Percentiles rank a stretch among this genome's conserved stretches.
These are phyloP conservation scores for Phytophthora podocarpi DNA, from an alignment of 352 stramenopile genomes.

Conservation along the genomic window DNA sequence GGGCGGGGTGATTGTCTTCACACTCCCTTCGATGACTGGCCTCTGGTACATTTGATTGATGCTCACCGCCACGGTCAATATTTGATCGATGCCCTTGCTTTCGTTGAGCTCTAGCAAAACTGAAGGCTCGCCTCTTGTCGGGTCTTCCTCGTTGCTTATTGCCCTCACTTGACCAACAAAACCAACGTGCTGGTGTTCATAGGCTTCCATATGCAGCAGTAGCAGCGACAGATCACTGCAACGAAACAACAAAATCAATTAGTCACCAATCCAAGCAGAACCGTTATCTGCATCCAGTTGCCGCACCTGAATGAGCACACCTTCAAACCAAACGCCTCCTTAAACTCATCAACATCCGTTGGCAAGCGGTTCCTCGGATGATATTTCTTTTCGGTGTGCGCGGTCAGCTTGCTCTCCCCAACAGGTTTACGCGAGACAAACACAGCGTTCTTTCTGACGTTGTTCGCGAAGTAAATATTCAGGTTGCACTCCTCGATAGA, in stretches of 20 bases:
- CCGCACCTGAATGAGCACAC: conserved; percentile 38
- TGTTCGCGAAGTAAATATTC: conserved; percentile 43
- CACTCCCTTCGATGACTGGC: conserved; percentile 12
- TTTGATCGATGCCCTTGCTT: conserved; percentile 12
- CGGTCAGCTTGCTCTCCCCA: conserved; percentile 30
- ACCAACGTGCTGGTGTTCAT: conserved; percentile 35
- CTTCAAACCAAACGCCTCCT: conserved; percentile 25
- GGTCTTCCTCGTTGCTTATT: conserved; percentile 3
- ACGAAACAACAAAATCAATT: not conserved
- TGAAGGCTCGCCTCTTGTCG: not conserved
- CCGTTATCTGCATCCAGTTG: not conserved
- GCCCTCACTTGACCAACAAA: conserved; percentile 29
- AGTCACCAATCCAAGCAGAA: not conserved
- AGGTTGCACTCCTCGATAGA: conserved; percentile 43
- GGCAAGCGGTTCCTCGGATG: conserved; percentile 29
- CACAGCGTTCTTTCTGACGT: conserved; percentile 28
- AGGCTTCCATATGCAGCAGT: conserved; percentile 26
- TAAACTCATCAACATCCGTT: conserved; percentile 25
- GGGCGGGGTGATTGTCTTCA: conserved; percentile 16
- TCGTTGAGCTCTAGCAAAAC: conserved; percentile 33
- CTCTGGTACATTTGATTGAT: conserved; percentile 35
- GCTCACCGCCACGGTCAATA: conserved; percentile 25
- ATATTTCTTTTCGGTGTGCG: conserved; percentile 37
- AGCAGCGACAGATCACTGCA: conserved; percentile 29
- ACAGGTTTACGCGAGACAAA: conserved; percentile 4